Percentiles rank a stretch among this genome's conserved stretches.
These are phyloP conservation scores for Panicum virgatum DNA, from an alignment of 202 grass and related monocot species.

Conservation along the genomic window DNA sequence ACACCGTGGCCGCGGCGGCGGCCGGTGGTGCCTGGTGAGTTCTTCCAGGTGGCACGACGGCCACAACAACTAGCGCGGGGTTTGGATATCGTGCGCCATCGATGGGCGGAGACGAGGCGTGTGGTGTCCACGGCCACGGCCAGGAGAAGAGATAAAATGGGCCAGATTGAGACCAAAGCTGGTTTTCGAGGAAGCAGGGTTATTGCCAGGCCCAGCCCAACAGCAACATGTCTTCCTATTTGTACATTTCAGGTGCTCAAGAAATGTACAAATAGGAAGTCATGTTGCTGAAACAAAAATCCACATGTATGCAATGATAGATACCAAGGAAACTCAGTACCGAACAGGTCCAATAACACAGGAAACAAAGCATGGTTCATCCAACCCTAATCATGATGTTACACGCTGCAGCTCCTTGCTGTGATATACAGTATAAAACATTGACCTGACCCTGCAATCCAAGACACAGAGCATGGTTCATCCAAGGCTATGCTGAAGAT, in stretches of 20 bases:
- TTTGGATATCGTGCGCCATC: not conserved
- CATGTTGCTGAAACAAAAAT: constrained; percentile 19
- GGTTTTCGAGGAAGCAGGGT: no score
- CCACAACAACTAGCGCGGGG: constrained; percentile 3
- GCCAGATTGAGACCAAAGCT: no score
- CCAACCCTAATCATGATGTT: not conserved
- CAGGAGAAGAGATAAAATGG: no score
- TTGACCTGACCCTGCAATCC: not conserved
- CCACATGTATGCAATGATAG: not conserved
- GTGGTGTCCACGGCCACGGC: constrained; percentile 18
- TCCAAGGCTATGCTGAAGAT: not conserved
- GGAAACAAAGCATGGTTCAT: not conserved
- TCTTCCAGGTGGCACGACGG: not conserved
- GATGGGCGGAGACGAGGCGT: not conserved
- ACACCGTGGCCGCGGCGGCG: constrained; percentile 34
- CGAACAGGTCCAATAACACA: not conserved
- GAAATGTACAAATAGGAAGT: no score
- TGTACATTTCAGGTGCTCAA: no score
- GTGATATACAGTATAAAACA: not conserved
- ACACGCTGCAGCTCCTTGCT: not conserved
- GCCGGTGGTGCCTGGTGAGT: not conserved
- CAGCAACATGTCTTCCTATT: no score
- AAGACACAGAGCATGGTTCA: not conserved
- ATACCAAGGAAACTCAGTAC: not conserved
- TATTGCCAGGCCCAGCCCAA: not conserved